Base-by-base conservation (phyloP, 345 rosid species). In the Excoecaria cochinchinensis region DNA sequence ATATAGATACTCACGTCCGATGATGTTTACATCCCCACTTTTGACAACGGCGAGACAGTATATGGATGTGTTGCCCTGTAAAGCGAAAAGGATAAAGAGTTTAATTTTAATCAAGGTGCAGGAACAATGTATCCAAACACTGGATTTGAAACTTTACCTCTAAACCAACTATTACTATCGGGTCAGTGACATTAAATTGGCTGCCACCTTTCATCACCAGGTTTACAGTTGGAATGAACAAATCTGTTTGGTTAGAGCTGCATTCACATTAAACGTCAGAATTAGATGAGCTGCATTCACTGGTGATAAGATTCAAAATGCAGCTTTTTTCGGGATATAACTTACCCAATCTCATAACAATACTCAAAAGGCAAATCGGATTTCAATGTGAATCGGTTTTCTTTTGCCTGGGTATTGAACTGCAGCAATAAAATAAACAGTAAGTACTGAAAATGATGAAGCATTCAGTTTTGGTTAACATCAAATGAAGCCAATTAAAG, bases 171-270 rank as follows among this genome's bases (percentile, higher is more conserved):
- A 75, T 3, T 58, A 79, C 80, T 77, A 89, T 74, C 15, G 99
- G 97, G 38, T 85, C 76, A 55, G 84, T 82, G 66, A 90, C 83
- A 10, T 75, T 85, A 75, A 85, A 91, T 0, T 52, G 63, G 71
- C 80, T 77, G 57, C 97, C 98, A 44, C 98, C 95, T 85, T 90
- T 86, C 99, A 90, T 93, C 61, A 88, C 85, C 77, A 95, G 82
- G 80, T 83, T 85, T 75, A 95, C 79, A 22, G 67, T 69, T 39
- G 94, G 91, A 83, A 71, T 7, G 38, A 17, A 21, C 12, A 51
- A 42, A 24, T 60, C 51, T 3, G 8, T 50, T 51, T 66, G 74
- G 51, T 66, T 71, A 3, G 66, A 6, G 56, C 79, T 80, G 83
- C 63, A 67, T 52, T 51, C n/a, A 60, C 15, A 22, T 5, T 13